A percentile compares a stretch with the other conserved stretches of the same genome.
phyloP scores from a whole-genome alignment of 140 eudicot species.

The Eryngium alpinum region DNA sequence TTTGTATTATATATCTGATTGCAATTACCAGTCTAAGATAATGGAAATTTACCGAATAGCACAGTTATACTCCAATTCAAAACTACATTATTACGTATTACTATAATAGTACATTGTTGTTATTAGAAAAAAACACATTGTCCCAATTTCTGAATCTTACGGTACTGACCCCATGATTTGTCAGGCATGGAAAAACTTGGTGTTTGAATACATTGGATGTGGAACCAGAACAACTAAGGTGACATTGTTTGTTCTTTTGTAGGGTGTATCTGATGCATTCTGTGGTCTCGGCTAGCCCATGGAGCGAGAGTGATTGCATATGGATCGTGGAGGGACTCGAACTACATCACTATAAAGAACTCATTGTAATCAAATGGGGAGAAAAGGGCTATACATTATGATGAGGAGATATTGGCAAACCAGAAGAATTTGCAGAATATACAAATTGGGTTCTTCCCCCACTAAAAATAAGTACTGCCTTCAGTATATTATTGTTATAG shows the following conservation, averaged over 20 bases:
- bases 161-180: no score
- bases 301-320: constrained; percentile 81
- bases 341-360: constrained; percentile 54
- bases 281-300: constrained; percentile 61
- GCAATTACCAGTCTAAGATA: no score
- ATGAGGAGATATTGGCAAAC: constrained; percentile 61
- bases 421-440: constrained; percentile 57
- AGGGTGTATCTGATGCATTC: constrained; percentile 76
- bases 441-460: constrained; percentile 77
- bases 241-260: not conserved
- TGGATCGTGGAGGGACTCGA: constrained; percentile 41
- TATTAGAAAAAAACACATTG: no score
- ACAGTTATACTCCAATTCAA: no score
- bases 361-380: constrained; percentile 84
- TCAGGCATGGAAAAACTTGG: no score
- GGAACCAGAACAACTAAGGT: no score
- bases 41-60: no score
- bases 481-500: not conserved
- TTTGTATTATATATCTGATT: no score
- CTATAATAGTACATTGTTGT: no score
- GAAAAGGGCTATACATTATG: constrained; percentile 72
- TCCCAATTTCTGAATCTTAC: no score
- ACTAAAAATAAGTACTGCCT: constrained; percentile 37
- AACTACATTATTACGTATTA: no score
- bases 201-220: no score